These are phyloP conservation scores for Dictyostelium discoideum DNA, from an alignment of 78 protist genomes.

Conservation along the genomic window dicty_2.7 NC_007089.4:2232501-2233000, in stretches of 20 bases:
- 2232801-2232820: not conserved
- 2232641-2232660: not conserved
- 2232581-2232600: not conserved
- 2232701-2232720: not conserved
- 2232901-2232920: not conserved
- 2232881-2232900: conserved; percentile 6
- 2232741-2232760: conserved; percentile 63
- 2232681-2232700: not conserved
- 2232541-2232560: not conserved
- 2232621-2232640: not conserved
- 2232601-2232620: not conserved
- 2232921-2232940: too few species aligned
- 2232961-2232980: not conserved
- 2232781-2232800: not conserved
- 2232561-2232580: not conserved
- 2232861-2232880: not conserved
- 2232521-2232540: not conserved
- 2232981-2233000: not conserved
- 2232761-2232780: conserved; percentile 26
- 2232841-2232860: not conserved
- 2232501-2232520: not conserved
- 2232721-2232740: not conserved
- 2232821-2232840: not conserved
- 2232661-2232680: not conserved
- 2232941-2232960: not conserved